A percentile compares a stretch with the other conserved stretches of the same genome.
These are phyloP conservation scores for Coniochaeta sp. DNA, from an alignment of 2,329 filamentous ascomycete genomes.

Conservation along the genomic window DNA sequence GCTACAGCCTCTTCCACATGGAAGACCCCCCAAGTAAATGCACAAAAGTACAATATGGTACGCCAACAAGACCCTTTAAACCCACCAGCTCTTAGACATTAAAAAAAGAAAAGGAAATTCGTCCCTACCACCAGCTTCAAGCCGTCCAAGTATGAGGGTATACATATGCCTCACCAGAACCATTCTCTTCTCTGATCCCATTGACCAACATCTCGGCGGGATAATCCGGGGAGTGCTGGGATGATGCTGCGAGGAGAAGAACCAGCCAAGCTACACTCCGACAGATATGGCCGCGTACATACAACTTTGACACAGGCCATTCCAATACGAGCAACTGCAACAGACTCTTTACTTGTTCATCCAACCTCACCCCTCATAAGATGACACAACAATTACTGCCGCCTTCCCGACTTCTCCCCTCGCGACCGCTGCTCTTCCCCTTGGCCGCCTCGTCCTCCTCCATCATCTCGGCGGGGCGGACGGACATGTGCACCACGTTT, in stretches of 20 bases:
- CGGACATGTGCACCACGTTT: slow-evolving; percentile 92
- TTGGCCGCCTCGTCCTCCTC: slow-evolving; percentile 70
- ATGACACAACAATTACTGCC: slow-evolving; percentile 42
- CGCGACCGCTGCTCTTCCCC: slow-evolving; percentile 40
- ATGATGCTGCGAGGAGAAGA: no score
- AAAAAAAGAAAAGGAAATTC: neutral
- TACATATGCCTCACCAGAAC: neutral
- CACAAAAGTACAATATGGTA: neutral
- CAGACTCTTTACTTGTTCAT: neutral
- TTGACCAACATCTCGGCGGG: no score
- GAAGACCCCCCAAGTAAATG: neutral
- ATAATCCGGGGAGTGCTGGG: no score
- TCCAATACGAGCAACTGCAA: neutral
- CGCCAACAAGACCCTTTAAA: slow-evolving; percentile 1
- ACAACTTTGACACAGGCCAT: neutral
- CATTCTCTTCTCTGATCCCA: neutral
- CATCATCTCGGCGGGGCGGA: slow-evolving; percentile 79
- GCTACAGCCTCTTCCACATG: neutral
- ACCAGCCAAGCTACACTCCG: no score
- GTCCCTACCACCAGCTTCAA: neutral
- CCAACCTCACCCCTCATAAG: slow-evolving; percentile 26
- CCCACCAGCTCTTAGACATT: slow-evolving; percentile 2
- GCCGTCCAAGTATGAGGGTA: neutral
- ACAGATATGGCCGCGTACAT: neutral
- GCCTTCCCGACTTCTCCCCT: slow-evolving; percentile 31